Evolutionary conservation across 2,329 filamentous ascomycete species (phyloP).

Genomic region (Ophioceras dolichostomum): DNA sequence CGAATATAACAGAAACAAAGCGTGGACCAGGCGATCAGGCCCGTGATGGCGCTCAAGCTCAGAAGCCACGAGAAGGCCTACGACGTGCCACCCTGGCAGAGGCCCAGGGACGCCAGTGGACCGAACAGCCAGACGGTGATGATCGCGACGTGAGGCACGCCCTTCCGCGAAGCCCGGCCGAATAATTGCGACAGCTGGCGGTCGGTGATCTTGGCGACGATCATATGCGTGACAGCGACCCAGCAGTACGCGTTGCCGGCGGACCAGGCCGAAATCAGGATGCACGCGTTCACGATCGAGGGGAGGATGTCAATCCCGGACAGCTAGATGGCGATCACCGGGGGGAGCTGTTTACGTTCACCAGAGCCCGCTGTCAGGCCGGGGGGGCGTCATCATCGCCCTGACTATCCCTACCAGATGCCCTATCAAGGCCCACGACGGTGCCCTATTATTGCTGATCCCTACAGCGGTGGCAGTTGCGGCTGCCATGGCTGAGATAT

Average conservation of each 20-base stretch:
- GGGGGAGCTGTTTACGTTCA: conserved; percentile 8
- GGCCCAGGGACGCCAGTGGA: conserved; percentile 26
- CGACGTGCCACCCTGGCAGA: conserved; percentile 6
- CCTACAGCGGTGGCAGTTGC: too few relatives aligned
- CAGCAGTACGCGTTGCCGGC: conserved; percentile 28
- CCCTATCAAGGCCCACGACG: too few relatives aligned
- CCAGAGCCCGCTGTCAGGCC: too few relatives aligned
- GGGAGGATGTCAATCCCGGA: conserved; percentile 8
- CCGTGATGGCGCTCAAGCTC: conserved; percentile 10
- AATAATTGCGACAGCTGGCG: conserved; percentile 19
- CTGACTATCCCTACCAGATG: too few relatives aligned
- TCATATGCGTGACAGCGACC: conserved; percentile 15
- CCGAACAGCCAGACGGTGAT: conserved; percentile 23
- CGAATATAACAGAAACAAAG: conserved; percentile 8
- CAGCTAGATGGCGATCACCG: conserved; percentile 12
- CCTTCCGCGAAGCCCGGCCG: conserved; percentile 21
- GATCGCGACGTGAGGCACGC: conserved; percentile 30
- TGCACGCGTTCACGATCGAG: conserved; percentile 10
- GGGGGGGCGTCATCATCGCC: too few relatives aligned
- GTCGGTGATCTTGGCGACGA: background rate
- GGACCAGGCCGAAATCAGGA: conserved; percentile 24
- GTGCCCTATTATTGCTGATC: too few relatives aligned
- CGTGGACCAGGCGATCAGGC: background rate
- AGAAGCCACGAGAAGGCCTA: conserved; percentile 9
- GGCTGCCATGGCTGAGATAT: too few relatives aligned